A percentile compares a stretch with the other conserved stretches of the same genome.
phyloP scores from a whole-genome alignment of 2,329 filamentous ascomycete species.

The Colletotrichum phormii region DNA sequence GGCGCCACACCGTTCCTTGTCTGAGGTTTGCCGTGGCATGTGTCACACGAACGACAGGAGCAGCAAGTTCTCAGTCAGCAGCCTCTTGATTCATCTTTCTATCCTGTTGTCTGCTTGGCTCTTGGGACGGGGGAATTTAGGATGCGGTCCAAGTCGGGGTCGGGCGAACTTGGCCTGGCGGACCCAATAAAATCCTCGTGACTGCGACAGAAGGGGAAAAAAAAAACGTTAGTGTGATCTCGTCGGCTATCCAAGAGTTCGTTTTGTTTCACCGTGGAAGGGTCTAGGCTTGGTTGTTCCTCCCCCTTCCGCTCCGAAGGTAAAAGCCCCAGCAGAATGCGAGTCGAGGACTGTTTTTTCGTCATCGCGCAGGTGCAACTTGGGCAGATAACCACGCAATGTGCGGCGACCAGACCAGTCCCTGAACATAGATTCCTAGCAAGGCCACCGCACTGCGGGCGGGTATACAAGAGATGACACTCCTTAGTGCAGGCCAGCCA shows the following conservation, averaged over 20 bases:
- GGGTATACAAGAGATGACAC: constrained; percentile 29
- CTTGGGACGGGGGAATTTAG: constrained; percentile 19
- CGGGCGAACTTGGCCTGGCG: constrained; percentile 28
- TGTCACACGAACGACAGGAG: constrained; percentile 35
- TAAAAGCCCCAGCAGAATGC: not conserved
- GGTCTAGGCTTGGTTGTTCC: constrained; percentile 30
- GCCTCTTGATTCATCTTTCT: constrained; percentile 6
- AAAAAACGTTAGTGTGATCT: not conserved
- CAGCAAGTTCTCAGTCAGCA: constrained; percentile 1
- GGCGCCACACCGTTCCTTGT: constrained; percentile 32
- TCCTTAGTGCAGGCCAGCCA: constrained; percentile 1
- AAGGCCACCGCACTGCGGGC: not conserved
- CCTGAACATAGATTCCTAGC: constrained; percentile 1
- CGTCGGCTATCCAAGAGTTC: constrained; percentile 18
- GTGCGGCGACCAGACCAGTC: not conserved
- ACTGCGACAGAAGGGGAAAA: constrained; percentile 4
- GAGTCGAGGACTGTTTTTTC: not conserved
- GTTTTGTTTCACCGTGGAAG: constrained; percentile 34
- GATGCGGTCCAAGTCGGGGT: constrained; percentile 23
- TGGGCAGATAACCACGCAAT: not conserved
- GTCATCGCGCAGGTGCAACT: constrained; percentile 4
- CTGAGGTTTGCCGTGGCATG: constrained; percentile 35
- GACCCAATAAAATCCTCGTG: constrained; percentile 19
- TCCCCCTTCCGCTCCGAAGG: not conserved
- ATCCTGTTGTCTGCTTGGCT: not conserved